Evolutionary conservation across 176 grass and related monocot species (phyloP).

Genomic region (Bromus sterilis): DNA sequence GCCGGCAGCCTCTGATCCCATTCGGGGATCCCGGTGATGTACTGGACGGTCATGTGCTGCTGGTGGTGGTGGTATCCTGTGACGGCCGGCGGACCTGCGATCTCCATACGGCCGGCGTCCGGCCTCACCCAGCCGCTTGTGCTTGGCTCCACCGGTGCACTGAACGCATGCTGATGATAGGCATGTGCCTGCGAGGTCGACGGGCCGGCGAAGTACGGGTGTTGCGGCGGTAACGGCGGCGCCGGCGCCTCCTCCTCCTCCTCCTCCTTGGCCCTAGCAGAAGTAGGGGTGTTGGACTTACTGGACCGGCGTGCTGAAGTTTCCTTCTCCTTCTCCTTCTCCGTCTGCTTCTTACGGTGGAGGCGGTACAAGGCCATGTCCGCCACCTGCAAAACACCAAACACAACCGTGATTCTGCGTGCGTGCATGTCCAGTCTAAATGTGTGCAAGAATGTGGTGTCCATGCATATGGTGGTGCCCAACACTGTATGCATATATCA

Average conservation of each 20-base stretch:
- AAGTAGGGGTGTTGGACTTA: neutral
- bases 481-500: too few relatives aligned
- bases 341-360: neutral
- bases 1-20: neutral
- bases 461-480: too few relatives aligned
- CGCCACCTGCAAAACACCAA: neutral
- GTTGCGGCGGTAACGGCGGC: neutral
- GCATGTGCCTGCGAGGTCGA: too few relatives aligned
- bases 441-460: too few relatives aligned
- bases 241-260: neutral
- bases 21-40: neutral
- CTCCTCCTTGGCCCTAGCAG: neutral
- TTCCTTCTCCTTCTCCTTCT: too few relatives aligned
- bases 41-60: neutral
- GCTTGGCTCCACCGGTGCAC: neutral
- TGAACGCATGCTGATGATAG: neutral
- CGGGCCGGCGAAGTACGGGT: too few relatives aligned
- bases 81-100: neutral
- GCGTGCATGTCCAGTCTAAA: too few relatives aligned
- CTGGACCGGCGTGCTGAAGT: too few relatives aligned
- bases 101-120: neutral
- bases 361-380: conserved; percentile 27
- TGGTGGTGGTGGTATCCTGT: neutral
- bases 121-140: neutral
- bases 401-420: too few relatives aligned